Evolutionary conservation across 148 eudicot genomes (phyloP).

Genomic region (Fagopyrum esculentum): DNA sequence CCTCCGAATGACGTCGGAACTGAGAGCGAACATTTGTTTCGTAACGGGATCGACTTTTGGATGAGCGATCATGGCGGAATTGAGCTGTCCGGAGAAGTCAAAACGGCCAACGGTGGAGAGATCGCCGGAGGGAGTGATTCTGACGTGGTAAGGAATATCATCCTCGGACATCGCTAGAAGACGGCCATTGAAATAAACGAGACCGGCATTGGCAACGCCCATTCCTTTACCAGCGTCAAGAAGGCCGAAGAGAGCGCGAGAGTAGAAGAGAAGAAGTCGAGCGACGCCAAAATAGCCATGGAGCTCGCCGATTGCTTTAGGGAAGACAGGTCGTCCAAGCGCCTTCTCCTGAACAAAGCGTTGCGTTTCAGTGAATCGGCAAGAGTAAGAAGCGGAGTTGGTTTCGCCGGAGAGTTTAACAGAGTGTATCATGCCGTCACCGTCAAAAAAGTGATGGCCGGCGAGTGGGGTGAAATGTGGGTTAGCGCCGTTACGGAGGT

Average conservation of each 20-base stretch:
- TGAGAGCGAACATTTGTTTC: slow-evolving; percentile 42
- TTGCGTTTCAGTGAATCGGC: slow-evolving; percentile 55
- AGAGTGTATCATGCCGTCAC: slow-evolving; percentile 81
- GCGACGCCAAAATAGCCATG: slow-evolving; percentile 66
- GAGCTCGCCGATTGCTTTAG: slow-evolving; percentile 73
- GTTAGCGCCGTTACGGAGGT: slow-evolving; percentile 74
- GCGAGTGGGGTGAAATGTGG: slow-evolving; percentile 41
- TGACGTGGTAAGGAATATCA: slow-evolving; percentile 60
- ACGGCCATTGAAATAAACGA: slow-evolving; percentile 49
- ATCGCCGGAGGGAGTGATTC: slow-evolving; percentile 44
- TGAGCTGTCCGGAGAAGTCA: slow-evolving; percentile 41
- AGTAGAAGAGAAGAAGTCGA: slow-evolving; percentile 41
- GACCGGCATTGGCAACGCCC: slow-evolving; percentile 77
- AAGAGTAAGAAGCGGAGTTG: neutral
- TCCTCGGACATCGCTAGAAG: slow-evolving; percentile 82
- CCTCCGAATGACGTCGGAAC: slow-evolving; percentile 54
- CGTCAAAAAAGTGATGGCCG: slow-evolving; percentile 81
- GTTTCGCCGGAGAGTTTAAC: slow-evolving; percentile 27
- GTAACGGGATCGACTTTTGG: slow-evolving; percentile 63
- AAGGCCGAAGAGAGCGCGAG: slow-evolving; percentile 43
- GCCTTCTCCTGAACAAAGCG: slow-evolving; percentile 48
- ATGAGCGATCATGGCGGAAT: slow-evolving; percentile 68
- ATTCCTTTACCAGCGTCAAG: slow-evolving; percentile 43
- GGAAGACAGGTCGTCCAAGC: slow-evolving; percentile 54
- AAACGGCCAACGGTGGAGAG: slow-evolving; percentile 51